Evolutionary conservation across 257 asterid genomes (phyloP), one percentile per base, ranked within the genome.

Genomic region (Petrea volubilis): DNA sequence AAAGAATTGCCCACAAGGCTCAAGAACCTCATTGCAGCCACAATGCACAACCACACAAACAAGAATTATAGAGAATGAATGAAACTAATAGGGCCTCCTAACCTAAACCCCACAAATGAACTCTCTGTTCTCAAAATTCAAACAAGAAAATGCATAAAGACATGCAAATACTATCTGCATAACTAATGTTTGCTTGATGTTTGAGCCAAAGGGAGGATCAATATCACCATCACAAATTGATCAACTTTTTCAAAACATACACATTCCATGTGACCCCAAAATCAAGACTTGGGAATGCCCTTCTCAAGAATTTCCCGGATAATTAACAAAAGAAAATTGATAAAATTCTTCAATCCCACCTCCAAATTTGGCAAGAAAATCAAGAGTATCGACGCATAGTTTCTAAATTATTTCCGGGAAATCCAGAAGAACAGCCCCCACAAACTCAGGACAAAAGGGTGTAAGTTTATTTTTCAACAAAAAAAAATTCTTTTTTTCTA

Each of bases 1-100:
- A 92, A 92, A 57, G 98, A 92, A 79, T 92, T 92, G n/a, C 96
- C 96, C 81, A 92, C 92, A 58, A 92, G 86, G 71, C 87, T 92
- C 64, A 92, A 77, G 74, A 92, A 90, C 44, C 88, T 76, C 96
- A 90, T 89, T 25, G 40, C 77, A 66, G 64, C 68, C 61, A 74
- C 59, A 67, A 52, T 49, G 60, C 55, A 36, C 47, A 67, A 63
- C 43, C 63, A 75, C 80, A 73, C 58, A 41, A 27, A 13, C 75
- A 64, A 18, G 57, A 60, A 53, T 51, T 47, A 27, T 27, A 38
- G 51, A 44, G 6, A 43, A 0, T 0, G 56, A 58, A 44, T 47
- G 50, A 64, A 40, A 47, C 68, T 28, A 75, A 50, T 40, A n/a
- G n/a, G 6, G 63, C 49, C 29, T 67, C 51, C 55, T 67, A 49